These are phyloP conservation scores for Fraxinus albicans DNA, from an alignment of 305 asterid genomes.

Conservation along the genomic window DNA sequence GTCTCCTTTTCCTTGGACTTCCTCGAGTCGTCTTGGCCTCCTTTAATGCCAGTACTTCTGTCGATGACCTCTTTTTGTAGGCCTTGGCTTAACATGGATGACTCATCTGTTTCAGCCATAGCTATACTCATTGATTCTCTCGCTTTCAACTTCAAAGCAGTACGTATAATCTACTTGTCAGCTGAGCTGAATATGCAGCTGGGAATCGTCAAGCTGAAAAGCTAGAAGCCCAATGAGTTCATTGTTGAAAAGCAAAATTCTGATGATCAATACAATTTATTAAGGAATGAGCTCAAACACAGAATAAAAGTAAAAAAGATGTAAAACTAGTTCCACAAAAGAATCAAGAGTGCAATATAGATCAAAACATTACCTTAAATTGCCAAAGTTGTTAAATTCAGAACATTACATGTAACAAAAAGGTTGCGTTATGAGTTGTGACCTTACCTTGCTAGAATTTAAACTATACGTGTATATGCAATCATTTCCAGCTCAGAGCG, in stretches of 20 bases:
- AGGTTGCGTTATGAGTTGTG: background rate
- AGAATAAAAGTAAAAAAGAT: background rate
- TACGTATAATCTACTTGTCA: background rate
- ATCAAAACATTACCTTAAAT: background rate
- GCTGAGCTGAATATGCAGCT: background rate
- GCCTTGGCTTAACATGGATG: background rate
- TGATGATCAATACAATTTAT: too few relatives aligned
- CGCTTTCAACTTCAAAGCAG: background rate
- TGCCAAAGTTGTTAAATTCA: background rate
- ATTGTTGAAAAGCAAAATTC: background rate
- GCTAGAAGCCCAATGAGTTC: background rate
- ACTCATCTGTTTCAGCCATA: background rate
- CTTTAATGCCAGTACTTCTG: background rate
- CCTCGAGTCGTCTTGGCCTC: conserved; percentile 7
- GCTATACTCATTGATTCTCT: background rate
- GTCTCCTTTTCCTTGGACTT: conserved; percentile 20
- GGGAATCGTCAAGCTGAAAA: background rate
- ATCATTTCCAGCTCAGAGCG: background rate
- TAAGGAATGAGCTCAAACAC: background rate
- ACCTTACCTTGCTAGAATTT: background rate
- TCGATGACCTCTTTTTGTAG: background rate
- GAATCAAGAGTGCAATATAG: background rate
- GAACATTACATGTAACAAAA: background rate
- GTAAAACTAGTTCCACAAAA: background rate
- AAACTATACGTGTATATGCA: background rate